Evolutionary conservation across 257 asterid species (phyloP).

Genomic region (Nyctanthes arbortristis): DNA sequence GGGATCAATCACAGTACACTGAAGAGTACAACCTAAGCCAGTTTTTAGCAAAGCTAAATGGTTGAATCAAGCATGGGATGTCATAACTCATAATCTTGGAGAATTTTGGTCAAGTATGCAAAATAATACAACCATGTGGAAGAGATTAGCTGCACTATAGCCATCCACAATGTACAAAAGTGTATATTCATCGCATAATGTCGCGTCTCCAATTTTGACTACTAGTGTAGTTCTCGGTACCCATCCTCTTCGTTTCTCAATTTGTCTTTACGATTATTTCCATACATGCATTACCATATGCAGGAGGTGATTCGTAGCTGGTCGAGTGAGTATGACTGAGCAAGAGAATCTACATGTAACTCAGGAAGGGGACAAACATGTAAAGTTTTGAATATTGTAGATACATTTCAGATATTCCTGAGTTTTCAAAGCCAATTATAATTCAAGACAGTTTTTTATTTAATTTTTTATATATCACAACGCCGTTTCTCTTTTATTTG

Average conservation of each 20-base stretch:
- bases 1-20: conserved; percentile 98
- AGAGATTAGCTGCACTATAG: conserved; percentile 18
- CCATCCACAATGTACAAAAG: conserved; percentile 46
- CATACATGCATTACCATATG: conserved; percentile 22
- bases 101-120: conserved; percentile 29
- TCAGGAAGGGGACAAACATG: conserved; percentile 24
- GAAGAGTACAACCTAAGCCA: conserved; percentile 89
- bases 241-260: background rate
- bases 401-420: conserved; percentile 47
- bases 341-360: conserved; percentile 33
- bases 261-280: conserved; percentile 2
- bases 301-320: conserved; percentile 33
- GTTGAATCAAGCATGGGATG: conserved; percentile 38
- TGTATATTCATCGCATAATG: conserved; percentile 46
- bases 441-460: background rate
- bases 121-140: conserved; percentile 21
- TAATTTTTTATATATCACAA: too few species aligned
- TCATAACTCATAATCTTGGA: conserved; percentile 14
- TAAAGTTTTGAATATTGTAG: conserved; percentile 60
- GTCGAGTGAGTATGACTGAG: conserved; percentile 30
- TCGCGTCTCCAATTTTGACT: conserved; percentile 55
- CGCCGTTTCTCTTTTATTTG: background rate
- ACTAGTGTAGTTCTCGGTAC: conserved; percentile 22
- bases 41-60: conserved; percentile 77
- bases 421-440: conserved; percentile 21